Evolutionary conservation across 2,329 filamentous ascomycete species (phyloP).

Genomic region (Metarhizium rileyi): DNA sequence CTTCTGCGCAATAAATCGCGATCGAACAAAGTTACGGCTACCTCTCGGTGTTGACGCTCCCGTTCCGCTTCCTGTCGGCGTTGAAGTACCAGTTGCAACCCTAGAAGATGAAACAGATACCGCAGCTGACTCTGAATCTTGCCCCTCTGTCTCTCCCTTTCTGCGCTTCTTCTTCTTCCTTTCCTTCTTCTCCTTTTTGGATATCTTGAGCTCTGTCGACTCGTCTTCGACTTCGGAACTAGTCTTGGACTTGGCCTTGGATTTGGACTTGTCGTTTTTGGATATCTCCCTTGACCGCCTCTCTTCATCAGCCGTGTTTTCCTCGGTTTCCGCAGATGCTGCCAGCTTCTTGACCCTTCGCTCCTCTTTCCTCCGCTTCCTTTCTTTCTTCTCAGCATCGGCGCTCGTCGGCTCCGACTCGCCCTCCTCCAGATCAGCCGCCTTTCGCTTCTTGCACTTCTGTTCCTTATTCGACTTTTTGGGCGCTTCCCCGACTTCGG

Average conservation of each 20-base stretch:
- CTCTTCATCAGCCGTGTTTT: conserved; percentile 13
- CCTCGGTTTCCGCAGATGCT: conserved; percentile 8
- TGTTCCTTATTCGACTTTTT: conserved; percentile 30
- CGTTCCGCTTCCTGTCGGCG: conserved; percentile 30
- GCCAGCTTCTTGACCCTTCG: conserved; percentile 21
- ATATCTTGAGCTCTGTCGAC: conserved; percentile 21
- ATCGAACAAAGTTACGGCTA: conserved; percentile 63
- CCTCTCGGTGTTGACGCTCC: conserved; percentile 36
- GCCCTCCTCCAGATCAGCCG: conserved; percentile 26
- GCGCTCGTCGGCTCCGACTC: conserved; percentile 3
- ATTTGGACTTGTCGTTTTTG: conserved; percentile 17
- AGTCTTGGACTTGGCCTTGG: conserved; percentile 13
- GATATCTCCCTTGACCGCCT: conserved; percentile 30
- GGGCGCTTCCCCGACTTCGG: conserved; percentile 13
- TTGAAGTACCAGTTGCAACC: conserved; percentile 25
- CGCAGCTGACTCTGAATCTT: conserved; percentile 11
- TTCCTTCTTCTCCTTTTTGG: conserved; percentile 31
- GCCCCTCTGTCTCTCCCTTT: conserved; percentile 27
- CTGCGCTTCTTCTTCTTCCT: conserved; percentile 42
- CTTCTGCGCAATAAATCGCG: conserved; percentile 83
- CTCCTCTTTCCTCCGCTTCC: conserved; percentile 27
- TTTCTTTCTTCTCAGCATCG: conserved; percentile 24
- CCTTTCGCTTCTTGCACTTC: conserved; percentile 41
- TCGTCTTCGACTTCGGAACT: conserved; percentile 13
- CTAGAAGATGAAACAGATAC: conserved; percentile 14